These are phyloP conservation scores for Delitschia confertaspora DNA, from an alignment of 495 filamentous ascomycete genomes.

Conservation along the genomic window DNA sequence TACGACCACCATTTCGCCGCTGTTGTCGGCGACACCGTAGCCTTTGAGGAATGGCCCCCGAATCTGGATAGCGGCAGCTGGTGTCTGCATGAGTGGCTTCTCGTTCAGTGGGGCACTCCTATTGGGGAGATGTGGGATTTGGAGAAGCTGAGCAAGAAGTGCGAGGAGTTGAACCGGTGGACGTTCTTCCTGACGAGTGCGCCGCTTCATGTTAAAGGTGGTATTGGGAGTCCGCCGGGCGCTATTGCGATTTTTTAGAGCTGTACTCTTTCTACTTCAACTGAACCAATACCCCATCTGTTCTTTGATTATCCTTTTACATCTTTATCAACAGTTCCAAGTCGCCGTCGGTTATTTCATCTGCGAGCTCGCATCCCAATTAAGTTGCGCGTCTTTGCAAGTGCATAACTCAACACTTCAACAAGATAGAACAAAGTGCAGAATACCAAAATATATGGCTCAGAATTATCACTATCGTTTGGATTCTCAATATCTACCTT, in stretches of 20 bases:
- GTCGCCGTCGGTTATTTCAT: too few relatives aligned
- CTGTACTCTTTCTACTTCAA: too few relatives aligned
- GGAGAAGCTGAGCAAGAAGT: slow-evolving; percentile 41
- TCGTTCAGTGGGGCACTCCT: slow-evolving; percentile 49
- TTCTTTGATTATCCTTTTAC: too few relatives aligned
- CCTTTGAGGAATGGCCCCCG: slow-evolving; percentile 40
- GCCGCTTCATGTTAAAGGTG: slow-evolving; percentile 48
- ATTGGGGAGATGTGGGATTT: slow-evolving; percentile 55
- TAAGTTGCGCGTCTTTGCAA: too few relatives aligned
- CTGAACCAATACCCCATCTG: too few relatives aligned
- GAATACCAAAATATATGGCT: too few relatives aligned
- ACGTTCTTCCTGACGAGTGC: slow-evolving; percentile 48
- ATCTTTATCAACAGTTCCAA: too few relatives aligned
- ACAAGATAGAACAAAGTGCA: too few relatives aligned
- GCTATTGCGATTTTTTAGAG: slow-evolving; percentile 25
- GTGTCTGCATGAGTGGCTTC: slow-evolving; percentile 44
- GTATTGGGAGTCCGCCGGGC: slow-evolving; percentile 34
- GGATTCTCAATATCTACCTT: too few relatives aligned
- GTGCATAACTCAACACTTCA: too few relatives aligned
- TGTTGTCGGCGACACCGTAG: slow-evolving; percentile 43
- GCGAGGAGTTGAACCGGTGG: slow-evolving; percentile 38
- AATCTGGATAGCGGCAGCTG: slow-evolving; percentile 24
- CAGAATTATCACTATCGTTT: too few relatives aligned
- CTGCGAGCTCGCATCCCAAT: too few relatives aligned
- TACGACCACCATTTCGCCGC: slow-evolving; percentile 49